phyloP scores from a whole-genome alignment of 768 basidiomycete species.

The Leccinum imitatum region DNA sequence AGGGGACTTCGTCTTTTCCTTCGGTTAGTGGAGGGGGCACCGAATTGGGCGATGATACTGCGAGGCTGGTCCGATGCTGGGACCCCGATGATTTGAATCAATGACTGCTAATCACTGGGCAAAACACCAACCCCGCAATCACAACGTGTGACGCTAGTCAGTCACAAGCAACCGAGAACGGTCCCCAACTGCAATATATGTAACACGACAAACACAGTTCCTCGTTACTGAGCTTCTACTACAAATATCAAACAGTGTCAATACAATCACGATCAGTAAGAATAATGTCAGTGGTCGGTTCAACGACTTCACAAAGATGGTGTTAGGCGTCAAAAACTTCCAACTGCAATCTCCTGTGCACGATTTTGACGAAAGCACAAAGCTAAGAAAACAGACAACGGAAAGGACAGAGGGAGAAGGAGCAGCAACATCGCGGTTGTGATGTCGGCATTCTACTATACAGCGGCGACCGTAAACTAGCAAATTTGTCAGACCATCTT shows the following conservation, averaged over 20 bases:
- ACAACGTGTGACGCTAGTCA: not conserved
- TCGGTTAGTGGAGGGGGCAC: too few species aligned
- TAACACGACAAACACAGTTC: not conserved
- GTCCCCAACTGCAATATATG: not conserved
- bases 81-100: too few species aligned
- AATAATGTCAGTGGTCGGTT: not conserved
- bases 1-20: conserved; percentile 33
- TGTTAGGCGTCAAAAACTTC: too few species aligned
- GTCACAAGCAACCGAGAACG: not conserved
- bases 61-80: too few species aligned
- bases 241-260: too few species aligned
- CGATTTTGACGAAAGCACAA: too few species aligned
- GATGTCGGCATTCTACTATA: conserved; percentile 2
- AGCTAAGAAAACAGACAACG: not conserved
- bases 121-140: conserved; percentile 1
- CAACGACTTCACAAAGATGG: conserved; percentile 1
- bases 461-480: conserved; percentile 27
- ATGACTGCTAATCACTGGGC: too few species aligned
- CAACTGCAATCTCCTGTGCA: too few species aligned
- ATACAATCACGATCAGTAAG: too few species aligned
- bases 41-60: too few species aligned
- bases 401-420: not conserved
- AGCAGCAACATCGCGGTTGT: not conserved
- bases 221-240: too few species aligned
- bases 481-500: conserved; percentile 5